A percentile compares a stretch with the other conserved stretches of the same genome.
phyloP scores from a whole-genome alignment of 1,139 yeast genomes.

The Scheffersomyces parashehatae region DNA sequence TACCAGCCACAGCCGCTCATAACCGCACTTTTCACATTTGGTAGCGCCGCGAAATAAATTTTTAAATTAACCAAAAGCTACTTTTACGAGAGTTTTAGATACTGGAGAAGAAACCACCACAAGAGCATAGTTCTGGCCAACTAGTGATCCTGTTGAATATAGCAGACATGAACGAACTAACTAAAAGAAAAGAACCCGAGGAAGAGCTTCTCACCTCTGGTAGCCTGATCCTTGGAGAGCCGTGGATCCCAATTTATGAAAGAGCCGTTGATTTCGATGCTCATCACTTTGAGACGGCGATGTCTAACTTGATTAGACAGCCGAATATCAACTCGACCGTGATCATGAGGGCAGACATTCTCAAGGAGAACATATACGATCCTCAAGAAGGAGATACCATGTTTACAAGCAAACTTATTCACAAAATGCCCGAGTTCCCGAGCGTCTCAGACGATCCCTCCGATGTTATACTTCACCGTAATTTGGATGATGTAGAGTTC shows the following conservation, averaged over 20 bases:
- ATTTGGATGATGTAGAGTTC: conserved; percentile 58
- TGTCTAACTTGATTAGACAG: conserved; percentile 76
- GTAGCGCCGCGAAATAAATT: no score
- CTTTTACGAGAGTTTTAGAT: no score
- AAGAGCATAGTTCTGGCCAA: no score
- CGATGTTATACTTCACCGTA: conserved; percentile 36
- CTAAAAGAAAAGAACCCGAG: neutral
- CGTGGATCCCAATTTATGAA: conserved; percentile 64
- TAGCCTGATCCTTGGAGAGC: conserved; percentile 55
- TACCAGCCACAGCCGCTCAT: no score
- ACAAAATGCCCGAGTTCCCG: conserved; percentile 35
- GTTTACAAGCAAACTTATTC: conserved; percentile 33
- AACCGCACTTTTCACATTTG: no score
- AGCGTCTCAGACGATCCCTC: conserved; percentile 24
- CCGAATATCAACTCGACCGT: conserved; percentile 94
- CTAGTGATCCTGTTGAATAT: no score
- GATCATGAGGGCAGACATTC: conserved; percentile 82
- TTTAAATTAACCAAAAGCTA: no score
- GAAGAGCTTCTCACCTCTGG: conserved; percentile 1
- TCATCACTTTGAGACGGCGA: conserved; percentile 69
- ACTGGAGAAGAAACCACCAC: no score
- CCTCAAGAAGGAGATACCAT: conserved; percentile 36
- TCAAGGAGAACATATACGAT: conserved; percentile 53
- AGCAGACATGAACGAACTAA: no score
- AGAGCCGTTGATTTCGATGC: conserved; percentile 45